Evolutionary conservation across 1,139 yeast species (phyloP), one percentile per base, ranked within the genome.

Genomic region (Candida neerlandica): DNA sequence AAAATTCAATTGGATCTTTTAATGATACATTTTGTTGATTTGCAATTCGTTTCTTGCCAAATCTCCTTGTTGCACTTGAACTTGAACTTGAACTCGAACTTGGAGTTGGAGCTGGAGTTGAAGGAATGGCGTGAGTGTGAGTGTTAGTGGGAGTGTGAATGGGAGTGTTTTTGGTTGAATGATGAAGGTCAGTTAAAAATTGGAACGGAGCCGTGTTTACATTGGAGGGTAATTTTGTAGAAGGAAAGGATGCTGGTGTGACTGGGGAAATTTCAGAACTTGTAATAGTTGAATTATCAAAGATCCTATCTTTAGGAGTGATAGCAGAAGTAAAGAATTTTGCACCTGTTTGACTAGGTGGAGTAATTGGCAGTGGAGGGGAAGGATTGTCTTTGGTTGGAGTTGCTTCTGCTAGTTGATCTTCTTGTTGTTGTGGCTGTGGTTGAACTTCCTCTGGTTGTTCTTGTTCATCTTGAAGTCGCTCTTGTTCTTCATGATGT

Each of bases 251-350:
- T 11, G 30, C 14, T 21, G 44, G 44, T n/a, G 44, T 41, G 15
- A 21, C 23, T n/a, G 44, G 44, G 2, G 44, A 41, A 11, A 39
- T 14, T 2, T 29, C 11, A 14, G 5, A 16, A 5, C 18, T n/a
- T 7, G 15, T 29, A 3, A 29, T 29, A 11, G 10, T 10, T 4
- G 35, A 16, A 11, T 15, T n/a, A 11, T 41, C 43, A 41, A 41
- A 41, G 16, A 41, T 41, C 14, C 10, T 29, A 29, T 41, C 43
- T 30, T 41, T n/a, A 10, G 43, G 43, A 9, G 43, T 23, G 7
- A 10, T 6, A 4, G 2, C 27, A 23, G 27, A 7, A 23, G 9
- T 27, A 11, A 11, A 15, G 33, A 40, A 40, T 14, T 27, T 40
- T 14, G 12, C 18, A 21, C 14, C 14, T 6, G 29, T 27, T 15